Evolutionary conservation across 768 basidiomycete genomes (phyloP), one percentile per base, ranked within the genome.

Genomic region (Lentinula detonsa): DNA sequence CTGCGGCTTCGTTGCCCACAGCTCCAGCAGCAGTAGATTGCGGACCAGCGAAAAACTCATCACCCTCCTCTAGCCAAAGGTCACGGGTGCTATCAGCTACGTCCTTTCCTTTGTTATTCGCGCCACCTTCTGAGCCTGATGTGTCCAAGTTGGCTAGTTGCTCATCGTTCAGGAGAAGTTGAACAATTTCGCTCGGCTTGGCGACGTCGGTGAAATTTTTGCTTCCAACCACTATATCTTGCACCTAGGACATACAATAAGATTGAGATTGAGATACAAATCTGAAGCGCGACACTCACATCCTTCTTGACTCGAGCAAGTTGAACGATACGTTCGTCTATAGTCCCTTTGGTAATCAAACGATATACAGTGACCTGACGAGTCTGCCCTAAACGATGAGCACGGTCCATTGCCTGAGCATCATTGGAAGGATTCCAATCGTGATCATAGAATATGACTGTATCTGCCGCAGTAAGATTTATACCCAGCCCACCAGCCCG

Each of bases 371-470:
- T 98, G 60, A 98, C 95, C 76, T 98, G 95, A 50, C 93, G 90
- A 5, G 95, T 98, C 73, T 98, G 95, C 34, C 95, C 95, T 13
- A 98, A 82, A 65, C 95, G 91, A 76, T 98, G 95, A 15, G 95
- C 95, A 65, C 95, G 91, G 68, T 97, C 95, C 95, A 98, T 98
- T 13, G 95, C 95, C 71, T 98, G 95, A 37, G 95, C 93, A 72
- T 98, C 95, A 67, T 96, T 97, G 15, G 93, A 95, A 11, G 95
- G 95, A 70, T 98, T 98, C 93, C 93, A 95, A 65, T 95, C 93
- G 68, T 93, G 91, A 68, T 95, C 93, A 71, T 94, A 95, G 74
- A 98, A 97, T 39, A 98, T 77, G 64, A 98, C 95, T 11, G 95
- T 98, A 67, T 98, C 95, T 6, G 95, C 91, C 1, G 96, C 95